Evolutionary conservation across 192 early-diverging fungal species (phyloP), one percentile per base, ranked within the genome.

Genomic region (Coemansia asiatica): DNA sequence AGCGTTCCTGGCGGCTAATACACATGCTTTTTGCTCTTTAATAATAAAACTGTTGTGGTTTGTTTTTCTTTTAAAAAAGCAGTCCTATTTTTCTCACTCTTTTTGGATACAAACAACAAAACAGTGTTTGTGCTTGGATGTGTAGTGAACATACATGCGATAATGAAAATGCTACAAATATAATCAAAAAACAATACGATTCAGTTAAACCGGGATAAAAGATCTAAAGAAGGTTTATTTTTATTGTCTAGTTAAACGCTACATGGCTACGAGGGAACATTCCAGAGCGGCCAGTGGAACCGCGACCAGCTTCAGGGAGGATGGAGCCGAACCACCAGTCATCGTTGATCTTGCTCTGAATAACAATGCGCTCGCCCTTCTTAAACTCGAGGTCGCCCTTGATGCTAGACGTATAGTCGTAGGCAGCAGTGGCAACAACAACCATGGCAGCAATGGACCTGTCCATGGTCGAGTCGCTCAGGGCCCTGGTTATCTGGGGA

Each of bases 221-320:
- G n/a, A n/a, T n/a, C n/a, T n/a, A n/a, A n/a, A 47, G 15, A 7
- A 29, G n/a, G 50, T 29, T 48, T 36, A 3, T 26, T 1, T 49
- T 50, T 48, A 61, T 44, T 33, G n/a, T 38, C 16, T 64, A 64
- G 23, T 15, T 28, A 15, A 79, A 58, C 22, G 76, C 35, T 15
- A 81, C 78, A 35, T 81, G 78, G 69, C 72, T 81, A 56, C 78
- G 73, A 58, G 78, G 78, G 78, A 81, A 81, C 78, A 81, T 81
- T 22, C 78, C 78, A 2, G 78, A 71, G 56, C 72, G 72, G 33
- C 72, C 72, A 10, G 77, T 75, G 1, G 77, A 74, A n/a, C 68
- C 69, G 48, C 77, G 65, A 12, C 71, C 78, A 18, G 69, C 60
- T 13, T 57, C 72, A 28, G 79, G 69, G 29, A 81, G 65, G 22